Evolutionary conservation across 176 grass and related monocot genomes (phyloP), one percentile per base, ranked within the genome.

Genomic region (Bothriochloa decipiens): DNA sequence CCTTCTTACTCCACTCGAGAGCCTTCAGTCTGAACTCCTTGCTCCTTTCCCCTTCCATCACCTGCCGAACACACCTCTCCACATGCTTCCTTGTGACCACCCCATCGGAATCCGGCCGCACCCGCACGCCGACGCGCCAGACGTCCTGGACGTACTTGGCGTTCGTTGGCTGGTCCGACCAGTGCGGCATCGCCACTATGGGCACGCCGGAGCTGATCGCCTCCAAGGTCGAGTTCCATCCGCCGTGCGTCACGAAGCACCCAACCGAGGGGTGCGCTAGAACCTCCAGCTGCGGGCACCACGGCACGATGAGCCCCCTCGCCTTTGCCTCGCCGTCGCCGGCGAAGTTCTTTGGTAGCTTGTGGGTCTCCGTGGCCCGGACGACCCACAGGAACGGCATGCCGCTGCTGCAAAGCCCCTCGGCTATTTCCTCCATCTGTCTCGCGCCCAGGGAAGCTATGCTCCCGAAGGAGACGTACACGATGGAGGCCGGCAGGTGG

Each of bases 341-440:
- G 0, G 7, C 64, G n/a, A 85, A 90, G 14, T 22, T 61, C 11
- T 53, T 7, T 0, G 85, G 84, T 3, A 94, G 32, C 78, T 83
- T 91, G 13, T 18, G 8, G 0, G 71, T 50, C 82, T 83, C 88
- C 3, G 27, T 17, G 13, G 55, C 46, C 2, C 83, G 37, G 5
- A 97, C 80, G 2, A 92, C 94, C 92, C 92, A 97, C 1, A 97
- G 28, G 81, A 92, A 97, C 1, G 77, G 78, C 61, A 84, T 88
- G 25, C 52, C 74, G 47, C 52, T 73, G 52, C 7, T 39, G 69
- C 53, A 57, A 6, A 97, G 90, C 2, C 83, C 85, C 26, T 90
- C 70, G 0, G 87, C 77, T 5, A 94, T 7, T 60, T 92, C 88
- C 32, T 49, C 64, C 82, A 97, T 82, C 39, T 97, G 90, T 0